Base-by-base conservation (phyloP, 495 filamentous ascomycete genomes). In the Penicillium canariense region DNA sequence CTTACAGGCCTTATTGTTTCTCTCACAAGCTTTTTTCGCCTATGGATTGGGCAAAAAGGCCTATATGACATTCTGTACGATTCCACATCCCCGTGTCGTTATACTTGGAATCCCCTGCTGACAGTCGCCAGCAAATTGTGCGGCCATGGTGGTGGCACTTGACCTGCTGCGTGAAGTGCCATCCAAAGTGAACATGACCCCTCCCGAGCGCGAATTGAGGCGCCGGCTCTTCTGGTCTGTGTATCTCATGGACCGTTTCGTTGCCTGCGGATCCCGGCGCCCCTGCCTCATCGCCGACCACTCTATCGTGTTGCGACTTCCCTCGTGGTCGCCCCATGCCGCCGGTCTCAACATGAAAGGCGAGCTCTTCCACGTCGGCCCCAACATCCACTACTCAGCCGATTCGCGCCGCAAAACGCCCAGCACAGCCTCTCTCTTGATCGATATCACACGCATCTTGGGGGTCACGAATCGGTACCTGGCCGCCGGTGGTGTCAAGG, bases 381-480 rank as follows among this genome's bases (percentile, higher is more conserved):
- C 86, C 1, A 89, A 87, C 60, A 74, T 88, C 43, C 85, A 87
- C 56, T 84, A 87, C 58, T 70, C 84, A 5, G 76, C 82, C 22
- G 86, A 87, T 25, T 77, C 77, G 10, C 81, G 84, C 22, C 88
- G 82, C 59, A 86, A 83, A 54, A 78, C 79, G 0, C 86, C 89
- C 55, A 86, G 87, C 23, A 84, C 85, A 57, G 84, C 77, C 34
- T 84, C 83, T 10, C 81, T 92, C 74, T 76, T 95, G 38, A 89
- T 92, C 59, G 89, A 91, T 61, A 91, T 95, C 52, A 85, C 82
- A 15, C 84, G 88, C 15, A 88, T 93, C 25, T 74, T 95, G 7
- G 89, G 89, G 17, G 83, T 84, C n/a, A 91, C 89, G 0, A 91
- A 91, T 55, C 83, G 85, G 55, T 95, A 95, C 68, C 77, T 93